Evolutionary conservation across 2,329 filamentous ascomycete genomes (phyloP), one percentile per base, ranked within the genome.

Genomic region (Kalaharituber pfeilii): DNA sequence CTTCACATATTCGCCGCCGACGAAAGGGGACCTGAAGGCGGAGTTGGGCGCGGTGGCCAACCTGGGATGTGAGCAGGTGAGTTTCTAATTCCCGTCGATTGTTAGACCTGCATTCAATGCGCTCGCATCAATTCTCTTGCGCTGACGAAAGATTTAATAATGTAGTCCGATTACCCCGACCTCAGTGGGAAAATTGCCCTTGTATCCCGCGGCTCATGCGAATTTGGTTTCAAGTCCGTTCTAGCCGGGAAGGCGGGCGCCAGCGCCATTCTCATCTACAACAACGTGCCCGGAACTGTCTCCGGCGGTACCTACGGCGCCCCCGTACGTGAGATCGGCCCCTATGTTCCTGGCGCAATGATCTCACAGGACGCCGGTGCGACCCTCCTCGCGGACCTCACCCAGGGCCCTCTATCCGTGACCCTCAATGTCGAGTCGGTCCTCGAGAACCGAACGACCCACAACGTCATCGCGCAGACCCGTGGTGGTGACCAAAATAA

Each of bases 381-480:
- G 15, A 56, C 54, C 6, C 36, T 64, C 5, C 24, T 62, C 7
- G 53, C 53, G 11, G 54, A 55, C 8, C 51, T 60, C 5, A 54
- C 45, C 11, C 61, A 64, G 7, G 53, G 56, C 11, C 45, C 54
- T 1, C 53, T 63, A 1, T 65, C 63, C 5, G 70, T 64, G 5
- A 62, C 61, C 2, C 60, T 76, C 11, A 62, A 68, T 29, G 70
- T 77, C 22, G 64, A 72, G 49, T 69, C 70, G 27, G 62, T 69
- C 52, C 64, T 72, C 29, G 68, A 73, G 59, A 72, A 72, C 59
- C 67, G 70, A 11, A 71, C 70, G 1, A 76, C 74, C n/a, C 25
- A 47, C 66, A 81, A 81, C 60, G 71, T 82, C 39, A 73, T 81
- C 57, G 79, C 78, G 4, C 74, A 78, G 60, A 77, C 77, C 9